Conservation (phyloP, 805 yeast genomes). For the Wickerhamiella occidentalis region DNA sequence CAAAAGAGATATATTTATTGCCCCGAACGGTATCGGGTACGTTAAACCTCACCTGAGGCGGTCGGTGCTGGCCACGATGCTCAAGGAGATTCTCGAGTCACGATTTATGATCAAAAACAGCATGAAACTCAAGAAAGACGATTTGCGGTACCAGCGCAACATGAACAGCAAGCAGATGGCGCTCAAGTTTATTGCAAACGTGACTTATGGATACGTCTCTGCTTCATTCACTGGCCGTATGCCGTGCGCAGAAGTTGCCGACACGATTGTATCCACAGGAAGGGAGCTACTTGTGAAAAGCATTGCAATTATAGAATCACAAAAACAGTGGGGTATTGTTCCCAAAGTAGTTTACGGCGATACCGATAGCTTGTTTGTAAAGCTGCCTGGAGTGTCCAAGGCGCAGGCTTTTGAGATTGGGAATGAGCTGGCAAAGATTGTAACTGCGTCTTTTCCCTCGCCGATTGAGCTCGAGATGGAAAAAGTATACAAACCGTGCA, state of each 20-base stretch:
- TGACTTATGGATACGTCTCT: conserved; percentile 89
- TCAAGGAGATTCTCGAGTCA: conserved; percentile 68
- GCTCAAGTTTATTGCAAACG: conserved; percentile 81
- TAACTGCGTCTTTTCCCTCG: conserved; percentile 59
- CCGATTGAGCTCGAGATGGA: conserved; percentile 82
- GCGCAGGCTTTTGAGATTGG: conserved; percentile 73
- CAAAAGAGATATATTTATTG: conserved; percentile 43
- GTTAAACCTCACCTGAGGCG: conserved; percentile 53
- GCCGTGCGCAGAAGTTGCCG: conserved; percentile 95
- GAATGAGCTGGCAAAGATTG: conserved; percentile 46
- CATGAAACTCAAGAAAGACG: conserved; percentile 37
- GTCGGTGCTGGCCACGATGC: conserved; percentile 71
- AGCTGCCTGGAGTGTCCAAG: conserved; percentile 69
- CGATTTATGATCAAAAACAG: conserved; percentile 68
- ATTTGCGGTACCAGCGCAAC: conserved; percentile 32
- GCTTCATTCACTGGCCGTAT: conserved; percentile 93
- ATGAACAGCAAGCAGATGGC: conserved; percentile 76
- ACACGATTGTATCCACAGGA: conserved; percentile 84
- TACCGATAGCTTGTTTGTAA: conserved; percentile 86
- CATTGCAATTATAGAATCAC: conserved; percentile 50
- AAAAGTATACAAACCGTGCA: conserved; percentile 80
- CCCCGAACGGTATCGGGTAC: conserved; percentile 84
- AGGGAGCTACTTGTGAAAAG: conserved; percentile 71
- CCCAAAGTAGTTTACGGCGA: conserved; percentile 96
- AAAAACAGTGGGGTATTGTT: conserved; percentile 44